Percentiles rank a stretch among this genome's conserved stretches.
phyloP scores from a whole-genome alignment of 257 asterid species.

The Solanum boliviense region DNA sequence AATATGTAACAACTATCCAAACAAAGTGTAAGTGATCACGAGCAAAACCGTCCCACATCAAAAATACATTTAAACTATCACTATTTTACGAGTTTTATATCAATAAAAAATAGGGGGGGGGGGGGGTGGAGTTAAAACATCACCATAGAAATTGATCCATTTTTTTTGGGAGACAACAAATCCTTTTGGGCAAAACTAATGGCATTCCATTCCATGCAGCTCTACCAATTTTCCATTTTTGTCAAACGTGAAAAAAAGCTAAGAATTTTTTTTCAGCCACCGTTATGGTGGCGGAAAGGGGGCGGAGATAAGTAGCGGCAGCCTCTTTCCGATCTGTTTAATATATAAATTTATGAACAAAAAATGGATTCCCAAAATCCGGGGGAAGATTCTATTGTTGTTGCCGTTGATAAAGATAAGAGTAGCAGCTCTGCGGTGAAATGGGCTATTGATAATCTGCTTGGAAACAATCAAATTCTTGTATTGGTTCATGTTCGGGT shows the following conservation, averaged over 20 bases:
- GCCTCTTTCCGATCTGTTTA: background rate
- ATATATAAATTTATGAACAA: background rate
- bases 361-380: background rate
- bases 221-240: background rate
- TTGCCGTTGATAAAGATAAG: conserved; percentile 55
- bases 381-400: conserved; percentile 20
- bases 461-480: conserved; percentile 12
- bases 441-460: conserved; percentile 62
- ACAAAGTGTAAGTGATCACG: background rate
- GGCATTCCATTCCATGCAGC: background rate
- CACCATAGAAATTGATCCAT: background rate
- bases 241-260: background rate
- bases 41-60: background rate
- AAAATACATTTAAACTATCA: background rate
- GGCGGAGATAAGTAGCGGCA: background rate
- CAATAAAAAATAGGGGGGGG: background rate
- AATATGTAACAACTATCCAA: background rate
- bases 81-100: background rate
- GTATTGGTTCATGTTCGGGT: conserved; percentile 45
- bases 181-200: background rate
- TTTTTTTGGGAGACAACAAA: background rate
- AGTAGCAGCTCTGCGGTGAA: conserved; percentile 36
- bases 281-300: background rate
- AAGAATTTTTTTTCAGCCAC: background rate
- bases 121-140: background rate